Conservation (phyloP, 2,329 filamentous ascomycete species). For the Coniella vitis region DNA sequence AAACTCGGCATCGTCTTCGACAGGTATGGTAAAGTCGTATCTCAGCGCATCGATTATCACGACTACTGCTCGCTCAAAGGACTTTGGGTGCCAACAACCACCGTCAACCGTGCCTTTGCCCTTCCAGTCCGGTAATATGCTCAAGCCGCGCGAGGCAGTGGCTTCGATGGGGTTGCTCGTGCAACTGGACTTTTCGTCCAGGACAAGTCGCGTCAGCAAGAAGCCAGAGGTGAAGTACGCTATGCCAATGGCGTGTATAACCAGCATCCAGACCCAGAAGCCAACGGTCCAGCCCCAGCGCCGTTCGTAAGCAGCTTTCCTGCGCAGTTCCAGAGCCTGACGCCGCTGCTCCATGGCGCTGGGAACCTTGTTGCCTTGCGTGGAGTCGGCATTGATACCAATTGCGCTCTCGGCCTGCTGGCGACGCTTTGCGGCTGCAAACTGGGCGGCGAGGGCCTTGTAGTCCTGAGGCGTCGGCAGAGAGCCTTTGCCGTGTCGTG, state of each 20-base stretch:
- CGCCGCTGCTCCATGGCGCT: constrained; percentile 37
- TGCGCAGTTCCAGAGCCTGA: constrained; percentile 38
- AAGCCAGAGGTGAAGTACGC: constrained; percentile 94
- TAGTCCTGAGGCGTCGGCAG: constrained; percentile 35
- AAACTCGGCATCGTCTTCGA: constrained; percentile 53
- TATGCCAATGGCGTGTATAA: constrained; percentile 72
- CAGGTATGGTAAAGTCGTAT: constrained; percentile 93
- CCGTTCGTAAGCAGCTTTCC: constrained; percentile 43
- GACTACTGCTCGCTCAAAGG: constrained; percentile 85
- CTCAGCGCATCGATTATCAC: constrained; percentile 88
- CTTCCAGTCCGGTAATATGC: constrained; percentile 37
- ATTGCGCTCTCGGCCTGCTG: constrained; percentile 37
- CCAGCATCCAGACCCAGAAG: constrained; percentile 65
- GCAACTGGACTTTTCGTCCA: constrained; percentile 71
- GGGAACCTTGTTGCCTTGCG: constrained; percentile 25
- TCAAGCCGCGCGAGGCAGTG: constrained; percentile 30
- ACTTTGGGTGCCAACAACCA: constrained; percentile 95
- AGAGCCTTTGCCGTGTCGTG: constrained; percentile 15
- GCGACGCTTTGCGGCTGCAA: constrained; percentile 44
- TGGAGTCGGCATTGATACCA: constrained; percentile 17
- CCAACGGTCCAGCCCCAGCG: constrained; percentile 53
- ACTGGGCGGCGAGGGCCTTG: constrained; percentile 46
- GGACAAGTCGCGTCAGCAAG: constrained; percentile 75
- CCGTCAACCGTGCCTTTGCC: constrained; percentile 40
- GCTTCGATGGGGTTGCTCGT: constrained; percentile 43